Evolutionary conservation across 2,329 filamentous ascomycete species (phyloP).

Genomic region (Torrubiellomyces zombiae): DNA sequence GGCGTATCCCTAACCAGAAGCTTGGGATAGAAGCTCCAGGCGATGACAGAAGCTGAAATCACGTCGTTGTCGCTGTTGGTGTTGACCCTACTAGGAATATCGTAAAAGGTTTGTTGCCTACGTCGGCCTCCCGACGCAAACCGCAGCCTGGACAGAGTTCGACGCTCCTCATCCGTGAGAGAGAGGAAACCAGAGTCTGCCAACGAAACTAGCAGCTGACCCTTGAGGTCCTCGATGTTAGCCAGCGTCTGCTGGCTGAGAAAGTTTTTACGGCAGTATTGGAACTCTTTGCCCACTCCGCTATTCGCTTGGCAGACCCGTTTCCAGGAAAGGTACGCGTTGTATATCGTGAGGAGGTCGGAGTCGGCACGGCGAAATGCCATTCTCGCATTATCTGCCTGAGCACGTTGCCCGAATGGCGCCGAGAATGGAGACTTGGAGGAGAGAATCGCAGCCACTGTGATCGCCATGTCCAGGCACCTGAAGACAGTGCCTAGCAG

Average conservation of each 20-base stretch:
- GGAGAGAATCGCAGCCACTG: conserved; percentile 80
- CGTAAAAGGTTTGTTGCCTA: conserved; percentile 59
- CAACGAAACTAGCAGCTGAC: conserved; percentile 70
- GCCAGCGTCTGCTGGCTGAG: conserved; percentile 73
- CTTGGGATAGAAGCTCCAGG: conserved; percentile 93
- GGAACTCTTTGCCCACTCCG: conserved; percentile 53
- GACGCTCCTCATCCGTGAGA: conserved; percentile 57
- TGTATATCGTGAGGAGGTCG: conserved; percentile 82
- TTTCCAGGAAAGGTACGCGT: conserved; percentile 84
- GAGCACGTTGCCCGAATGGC: conserved; percentile 66
- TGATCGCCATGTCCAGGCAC: conserved; percentile 82
- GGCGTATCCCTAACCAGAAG: conserved; percentile 62
- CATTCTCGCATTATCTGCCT: conserved; percentile 64
- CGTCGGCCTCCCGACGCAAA: conserved; percentile 34
- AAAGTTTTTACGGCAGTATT: conserved; percentile 92
- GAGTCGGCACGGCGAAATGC: conserved; percentile 77
- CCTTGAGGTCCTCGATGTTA: conserved; percentile 92
- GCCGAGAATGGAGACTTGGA: conserved; percentile 89
- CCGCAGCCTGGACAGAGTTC: conserved; percentile 49
- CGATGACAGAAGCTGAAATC: conserved; percentile 65
- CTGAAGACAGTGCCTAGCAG: conserved; percentile 74
- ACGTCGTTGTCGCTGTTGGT: conserved; percentile 64
- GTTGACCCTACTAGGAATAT: conserved; percentile 61
- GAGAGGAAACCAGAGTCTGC: conserved; percentile 72
- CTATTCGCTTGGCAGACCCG: conserved; percentile 54